A percentile compares a stretch with the other conserved stretches of the same genome.
Evolutionary conservation across 192 early-diverging fungal species (phyloP).

Genomic region (Coemansia sp.): DNA sequence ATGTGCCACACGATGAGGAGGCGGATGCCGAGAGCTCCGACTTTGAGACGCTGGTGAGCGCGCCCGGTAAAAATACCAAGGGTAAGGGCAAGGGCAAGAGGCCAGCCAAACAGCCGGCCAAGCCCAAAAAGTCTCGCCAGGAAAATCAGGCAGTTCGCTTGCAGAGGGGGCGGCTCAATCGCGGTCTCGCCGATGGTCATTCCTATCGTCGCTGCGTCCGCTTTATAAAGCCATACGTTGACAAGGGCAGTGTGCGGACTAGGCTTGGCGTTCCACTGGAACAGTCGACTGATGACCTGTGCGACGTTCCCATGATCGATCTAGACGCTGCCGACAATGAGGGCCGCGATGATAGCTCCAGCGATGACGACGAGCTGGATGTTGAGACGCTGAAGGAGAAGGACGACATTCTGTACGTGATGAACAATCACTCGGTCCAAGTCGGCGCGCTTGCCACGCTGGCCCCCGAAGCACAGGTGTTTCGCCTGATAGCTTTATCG

Average conservation of each 20-base stretch:
- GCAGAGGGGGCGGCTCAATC: neutral
- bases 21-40: neutral
- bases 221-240: constrained; percentile 36
- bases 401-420: constrained; percentile 33
- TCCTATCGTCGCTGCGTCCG: constrained; percentile 42
- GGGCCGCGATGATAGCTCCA: constrained; percentile 10
- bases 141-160: neutral
- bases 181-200: constrained; percentile 10
- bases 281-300: neutral
- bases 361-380: constrained; percentile 24
- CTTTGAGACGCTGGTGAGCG: neutral
- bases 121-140: neutral
- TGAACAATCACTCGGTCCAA: constrained; percentile 24
- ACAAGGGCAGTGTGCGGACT: neutral
- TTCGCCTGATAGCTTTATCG: constrained; percentile 43
- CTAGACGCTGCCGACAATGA: neutral
- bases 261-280: neutral
- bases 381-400: constrained; percentile 26
- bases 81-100: neutral
- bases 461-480: constrained; percentile 35
- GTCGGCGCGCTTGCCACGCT: constrained; percentile 21
- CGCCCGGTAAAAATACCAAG: neutral
- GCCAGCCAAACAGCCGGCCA: neutral
- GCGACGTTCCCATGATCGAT: neutral
- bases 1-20: neutral